A percentile compares a stretch with the other conserved stretches of the same genome.
Evolutionary conservation across 2,329 filamentous ascomycete species (phyloP).

Genomic region (Chaetomium olivaceum): DNA sequence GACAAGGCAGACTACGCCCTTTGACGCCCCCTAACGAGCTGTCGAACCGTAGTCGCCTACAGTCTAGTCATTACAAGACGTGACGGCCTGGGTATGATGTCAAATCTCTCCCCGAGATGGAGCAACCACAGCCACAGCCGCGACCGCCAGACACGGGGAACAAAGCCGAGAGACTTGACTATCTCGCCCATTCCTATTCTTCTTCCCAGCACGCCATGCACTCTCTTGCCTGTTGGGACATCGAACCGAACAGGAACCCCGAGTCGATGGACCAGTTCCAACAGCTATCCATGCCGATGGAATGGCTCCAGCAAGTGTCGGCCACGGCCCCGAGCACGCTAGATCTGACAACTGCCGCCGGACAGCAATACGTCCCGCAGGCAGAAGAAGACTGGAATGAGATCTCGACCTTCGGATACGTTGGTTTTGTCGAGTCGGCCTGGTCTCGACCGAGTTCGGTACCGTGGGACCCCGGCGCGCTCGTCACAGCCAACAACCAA

Average conservation of each 20-base stretch:
- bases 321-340: not conserved
- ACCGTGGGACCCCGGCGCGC: not conserved
- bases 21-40: not conserved
- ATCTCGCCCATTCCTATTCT: not conserved
- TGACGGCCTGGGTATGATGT: not conserved
- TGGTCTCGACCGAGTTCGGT: not conserved
- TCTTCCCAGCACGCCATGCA: not conserved
- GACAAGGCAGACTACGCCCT: not conserved
- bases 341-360: not conserved
- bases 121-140: not conserved
- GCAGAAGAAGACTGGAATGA: not conserved
- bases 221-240: not conserved
- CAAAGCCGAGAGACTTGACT: not conserved
- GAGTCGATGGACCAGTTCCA: not conserved
- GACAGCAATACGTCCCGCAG: not conserved
- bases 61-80: not conserved
- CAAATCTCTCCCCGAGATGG: not conserved
- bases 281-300: not conserved
- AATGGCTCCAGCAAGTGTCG: not conserved
- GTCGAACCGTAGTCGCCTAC: not conserved
- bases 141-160: not conserved
- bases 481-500: not conserved
- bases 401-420: not conserved
- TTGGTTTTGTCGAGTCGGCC: not conserved
- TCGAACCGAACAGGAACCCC: not conserved